Evolutionary conservation across 1,139 yeast genomes (phyloP), one percentile per base, ranked within the genome.

Genomic region (Lipomyces yarrowii): DNA sequence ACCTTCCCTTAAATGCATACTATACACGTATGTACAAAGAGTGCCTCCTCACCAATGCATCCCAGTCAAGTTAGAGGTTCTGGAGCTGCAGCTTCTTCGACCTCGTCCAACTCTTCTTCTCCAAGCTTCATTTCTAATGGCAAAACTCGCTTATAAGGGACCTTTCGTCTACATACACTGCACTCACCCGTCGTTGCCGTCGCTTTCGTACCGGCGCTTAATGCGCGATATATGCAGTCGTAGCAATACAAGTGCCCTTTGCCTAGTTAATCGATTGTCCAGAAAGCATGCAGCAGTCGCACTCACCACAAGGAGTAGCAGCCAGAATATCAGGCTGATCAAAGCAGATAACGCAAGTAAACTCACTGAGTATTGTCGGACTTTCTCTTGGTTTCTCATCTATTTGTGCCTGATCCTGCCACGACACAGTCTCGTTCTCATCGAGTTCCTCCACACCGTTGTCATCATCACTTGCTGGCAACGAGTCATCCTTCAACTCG

Each of bases 301-400:
- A 60, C 61, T 26, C 37, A 55, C 87, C 88, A 74, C 88, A 85
- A 0, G 83, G 82, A 2, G 85, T 78, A 33, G 82, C 81, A 30
- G 81, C 78, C 1, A 86, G 80, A 10, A 76, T 72, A 21, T 77
- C 80, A 1, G 86, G 85, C 10, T 81, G 79, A 13, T 84, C 87
- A 71, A 84, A 81, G 66, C 88, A 85, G 26, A 85, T 82, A 0
- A 86, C 85, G 72, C 87, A 85, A 23, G 74, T 75, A 7, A 80
- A 81, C 11, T 78, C 79, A 42, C 69, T 56, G 13, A 67, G 42
- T 74, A 56, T 18, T 32, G 63, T 33, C 56, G 69, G 55, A 52
- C 67, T 64, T 60, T 63, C 67, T 3, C 51, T 46, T 6, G 67
- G 67, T 37, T 57, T 53, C 42, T 56, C 60, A 7, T 48, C 42